Percentiles rank a stretch among this genome's conserved stretches.
Conservation (phyloP, 202 grass and related monocot species). For the Cymbopogon flexuosus region DNA sequence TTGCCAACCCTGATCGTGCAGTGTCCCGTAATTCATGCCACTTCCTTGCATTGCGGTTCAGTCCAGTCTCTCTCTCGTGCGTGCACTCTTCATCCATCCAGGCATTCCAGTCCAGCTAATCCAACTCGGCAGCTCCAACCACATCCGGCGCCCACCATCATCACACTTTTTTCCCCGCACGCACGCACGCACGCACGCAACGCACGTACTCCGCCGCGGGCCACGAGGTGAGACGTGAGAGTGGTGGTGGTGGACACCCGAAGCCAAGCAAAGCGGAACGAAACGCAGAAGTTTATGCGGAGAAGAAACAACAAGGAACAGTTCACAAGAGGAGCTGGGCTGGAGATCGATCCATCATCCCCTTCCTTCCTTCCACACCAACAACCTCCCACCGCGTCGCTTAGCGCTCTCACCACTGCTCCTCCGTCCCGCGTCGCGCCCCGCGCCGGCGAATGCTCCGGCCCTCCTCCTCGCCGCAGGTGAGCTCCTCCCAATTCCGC, state of each 20-base stretch:
- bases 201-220: not conserved
- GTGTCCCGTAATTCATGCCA: slow-evolving; percentile 6
- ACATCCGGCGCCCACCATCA: not conserved
- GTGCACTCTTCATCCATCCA: not conserved
- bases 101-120: not conserved
- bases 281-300: not conserved
- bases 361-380: not conserved
- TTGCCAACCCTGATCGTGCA: not conserved
- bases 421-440: not conserved
- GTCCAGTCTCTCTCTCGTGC: not conserved
- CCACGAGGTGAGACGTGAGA: not conserved
- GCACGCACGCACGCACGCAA: slow-evolving; percentile 19
- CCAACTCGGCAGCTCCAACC: too few species aligned
- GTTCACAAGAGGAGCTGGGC: slow-evolving; percentile 21
- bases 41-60: not conserved
- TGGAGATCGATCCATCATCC: not conserved
- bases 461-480: slow-evolving; percentile 10
- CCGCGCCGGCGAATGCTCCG: slow-evolving; percentile 14
- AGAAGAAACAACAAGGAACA: slow-evolving; percentile 35
- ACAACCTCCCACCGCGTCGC: slow-evolving; percentile 21
- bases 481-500: slow-evolving; percentile 21
- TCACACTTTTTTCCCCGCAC: slow-evolving; percentile 30
- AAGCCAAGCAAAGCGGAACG: slow-evolving; percentile 12
- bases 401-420: not conserved
- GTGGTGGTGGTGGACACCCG: slow-evolving; percentile 18